These are phyloP conservation scores for Tricholoma bakamatsutake DNA, from an alignment of 768 basidiomycete genomes.

Conservation along the genomic window DNA sequence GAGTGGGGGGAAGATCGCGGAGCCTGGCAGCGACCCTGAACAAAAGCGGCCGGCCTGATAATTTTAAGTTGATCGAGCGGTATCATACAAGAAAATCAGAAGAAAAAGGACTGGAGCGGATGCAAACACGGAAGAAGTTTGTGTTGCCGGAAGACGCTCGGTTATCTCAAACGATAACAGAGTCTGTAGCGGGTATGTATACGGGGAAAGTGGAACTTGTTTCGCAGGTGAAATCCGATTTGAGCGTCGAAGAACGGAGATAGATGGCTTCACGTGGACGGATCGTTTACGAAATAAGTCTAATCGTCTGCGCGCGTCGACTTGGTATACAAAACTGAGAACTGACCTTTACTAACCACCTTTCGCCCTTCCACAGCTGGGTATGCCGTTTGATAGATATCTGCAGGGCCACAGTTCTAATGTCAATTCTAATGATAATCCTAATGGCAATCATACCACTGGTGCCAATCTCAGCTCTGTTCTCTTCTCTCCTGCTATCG, in stretches of 20 bases:
- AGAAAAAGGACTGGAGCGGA: too few relatives aligned
- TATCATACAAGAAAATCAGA: too few relatives aligned
- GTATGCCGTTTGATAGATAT: constrained; percentile 39
- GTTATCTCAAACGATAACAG: too few relatives aligned
- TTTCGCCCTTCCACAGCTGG: not conserved
- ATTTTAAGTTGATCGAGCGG: too few relatives aligned
- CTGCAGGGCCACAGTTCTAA: constrained; percentile 12
- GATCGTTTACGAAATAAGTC: not conserved
- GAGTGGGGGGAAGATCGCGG: not conserved
- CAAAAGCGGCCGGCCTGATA: too few relatives aligned
- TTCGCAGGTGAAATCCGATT: not conserved
- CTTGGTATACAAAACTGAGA: not conserved
- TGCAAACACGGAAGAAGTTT: not conserved
- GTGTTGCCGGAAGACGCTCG: not conserved
- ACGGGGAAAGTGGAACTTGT: not conserved
- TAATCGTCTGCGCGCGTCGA: not conserved
- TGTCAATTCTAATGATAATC: not conserved
- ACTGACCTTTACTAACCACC: not conserved
- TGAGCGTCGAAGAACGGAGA: not conserved
- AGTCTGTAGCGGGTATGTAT: not conserved
- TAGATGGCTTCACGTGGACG: not conserved
- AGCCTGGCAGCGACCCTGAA: not conserved
- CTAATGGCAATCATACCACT: not conserved
- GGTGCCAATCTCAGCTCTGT: not conserved
- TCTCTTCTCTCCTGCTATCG: constrained; percentile 14